These are phyloP conservation scores for Cladorrhinum sp. DNA, from an alignment of 2,329 filamentous ascomycete species.

Conservation along the genomic window DNA sequence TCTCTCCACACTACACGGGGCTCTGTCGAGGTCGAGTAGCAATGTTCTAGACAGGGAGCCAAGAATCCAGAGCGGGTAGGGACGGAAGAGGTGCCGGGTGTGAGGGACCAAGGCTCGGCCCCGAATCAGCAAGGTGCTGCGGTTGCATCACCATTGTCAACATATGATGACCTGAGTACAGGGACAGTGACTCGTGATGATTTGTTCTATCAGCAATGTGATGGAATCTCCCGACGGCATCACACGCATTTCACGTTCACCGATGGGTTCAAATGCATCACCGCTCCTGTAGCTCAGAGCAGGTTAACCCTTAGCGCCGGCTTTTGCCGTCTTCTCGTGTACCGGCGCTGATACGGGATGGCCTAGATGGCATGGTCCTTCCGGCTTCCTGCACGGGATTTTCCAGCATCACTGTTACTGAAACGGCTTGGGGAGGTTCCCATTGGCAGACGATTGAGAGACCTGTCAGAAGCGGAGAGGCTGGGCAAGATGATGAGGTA, in stretches of 20 bases:
- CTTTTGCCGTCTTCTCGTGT: not conserved
- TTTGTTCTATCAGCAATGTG: too few relatives aligned
- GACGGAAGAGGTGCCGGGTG: too few relatives aligned
- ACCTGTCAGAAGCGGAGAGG: too few relatives aligned
- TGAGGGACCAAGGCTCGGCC: not conserved
- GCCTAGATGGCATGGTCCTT: not conserved
- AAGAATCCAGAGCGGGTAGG: not conserved
- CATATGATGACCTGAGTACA: not conserved
- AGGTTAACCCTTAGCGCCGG: not conserved
- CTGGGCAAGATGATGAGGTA: too few relatives aligned
- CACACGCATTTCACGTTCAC: too few relatives aligned
- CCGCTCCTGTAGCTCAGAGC: too few relatives aligned
- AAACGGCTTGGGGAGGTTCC: not conserved
- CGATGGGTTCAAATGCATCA: too few relatives aligned
- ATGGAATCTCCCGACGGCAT: too few relatives aligned
- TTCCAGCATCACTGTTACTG: not conserved
- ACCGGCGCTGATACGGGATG: not conserved
- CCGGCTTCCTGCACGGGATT: not conserved
- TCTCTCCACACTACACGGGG: not conserved
- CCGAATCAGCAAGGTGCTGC: not conserved
- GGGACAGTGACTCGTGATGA: too few relatives aligned
- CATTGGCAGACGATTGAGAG: not conserved
- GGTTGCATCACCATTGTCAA: not conserved
- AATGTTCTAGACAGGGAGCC: not conserved
- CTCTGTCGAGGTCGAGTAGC: not conserved